Evolutionary conservation across 495 filamentous ascomycete species (phyloP).

Genomic region (Friedmanniomyces endolithicus): DNA sequence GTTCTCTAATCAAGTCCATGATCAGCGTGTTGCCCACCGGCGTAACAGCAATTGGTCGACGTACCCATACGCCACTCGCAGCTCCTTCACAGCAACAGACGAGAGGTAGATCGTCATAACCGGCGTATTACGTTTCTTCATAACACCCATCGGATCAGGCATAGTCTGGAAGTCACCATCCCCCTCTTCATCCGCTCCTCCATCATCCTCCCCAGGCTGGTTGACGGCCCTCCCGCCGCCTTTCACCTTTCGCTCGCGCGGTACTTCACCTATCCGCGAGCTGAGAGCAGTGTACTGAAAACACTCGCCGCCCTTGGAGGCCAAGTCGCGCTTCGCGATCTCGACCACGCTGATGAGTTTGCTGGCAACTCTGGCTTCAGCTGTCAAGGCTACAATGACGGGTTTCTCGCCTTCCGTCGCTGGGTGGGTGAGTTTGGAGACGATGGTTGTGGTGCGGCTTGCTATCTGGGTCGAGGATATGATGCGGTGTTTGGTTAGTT

Average conservation of each 20-base stretch:
- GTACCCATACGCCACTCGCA: conserved; percentile 39
- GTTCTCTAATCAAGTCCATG: conserved; percentile 7
- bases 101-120: conserved; percentile 51
- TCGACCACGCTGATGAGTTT: conserved; percentile 56
- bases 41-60: conserved; percentile 2
- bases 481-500: conserved; percentile 1
- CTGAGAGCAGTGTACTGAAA: conserved; percentile 44
- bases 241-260: conserved; percentile 11
- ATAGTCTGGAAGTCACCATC: conserved; percentile 47
- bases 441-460: neutral
- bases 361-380: conserved; percentile 38
- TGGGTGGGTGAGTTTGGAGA: neutral
- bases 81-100: conserved; percentile 38
- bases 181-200: conserved; percentile 23
- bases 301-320: conserved; percentile 39
- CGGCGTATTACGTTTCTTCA: conserved; percentile 25
- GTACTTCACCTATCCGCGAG: conserved; percentile 31
- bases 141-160: conserved; percentile 30
- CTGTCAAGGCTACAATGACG: conserved; percentile 36
- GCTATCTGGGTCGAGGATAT: conserved; percentile 8
- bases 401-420: conserved; percentile 19
- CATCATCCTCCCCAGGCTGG: conserved; percentile 9
- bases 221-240: neutral
- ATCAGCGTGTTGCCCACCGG: neutral
- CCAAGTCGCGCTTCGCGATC: conserved; percentile 48